These are phyloP conservation scores for Psidium friedrichsthalianum DNA, from an alignment of 345 rosid genomes.

Conservation along the genomic window DNA sequence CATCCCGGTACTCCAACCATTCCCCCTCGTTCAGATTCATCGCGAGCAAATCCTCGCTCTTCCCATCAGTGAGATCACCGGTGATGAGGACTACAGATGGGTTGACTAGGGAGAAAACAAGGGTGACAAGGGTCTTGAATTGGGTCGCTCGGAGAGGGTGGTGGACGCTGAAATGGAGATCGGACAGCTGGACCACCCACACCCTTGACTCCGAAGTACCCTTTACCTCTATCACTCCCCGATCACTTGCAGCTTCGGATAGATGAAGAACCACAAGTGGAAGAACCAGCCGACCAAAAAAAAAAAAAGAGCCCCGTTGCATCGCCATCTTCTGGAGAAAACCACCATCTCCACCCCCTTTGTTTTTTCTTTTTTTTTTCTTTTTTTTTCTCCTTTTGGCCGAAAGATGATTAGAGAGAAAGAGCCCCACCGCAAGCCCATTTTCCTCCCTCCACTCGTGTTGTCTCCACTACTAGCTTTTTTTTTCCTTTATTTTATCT, in stretches of 20 bases:
- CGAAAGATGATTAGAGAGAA: too few relatives aligned
- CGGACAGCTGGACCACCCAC: slow-evolving; percentile 95
- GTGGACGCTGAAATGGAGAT: slow-evolving; percentile 97
- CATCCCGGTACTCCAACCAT: too few relatives aligned
- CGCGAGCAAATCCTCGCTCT: too few relatives aligned
- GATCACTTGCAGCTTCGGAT: neutral
- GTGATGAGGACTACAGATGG: slow-evolving; percentile 86
- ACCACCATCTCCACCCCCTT: neutral
- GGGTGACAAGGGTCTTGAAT: slow-evolving; percentile 43
- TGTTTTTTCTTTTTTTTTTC: too few relatives aligned
- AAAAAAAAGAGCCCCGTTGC: neutral
- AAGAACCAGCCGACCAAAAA: neutral
- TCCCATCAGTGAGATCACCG: slow-evolving; percentile 98
- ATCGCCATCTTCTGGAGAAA: neutral
- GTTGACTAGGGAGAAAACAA: slow-evolving; percentile 62
- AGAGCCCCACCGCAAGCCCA: too few relatives aligned
- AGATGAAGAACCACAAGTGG: neutral
- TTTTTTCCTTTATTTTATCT: too few relatives aligned
- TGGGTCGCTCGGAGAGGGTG: slow-evolving; percentile 74
- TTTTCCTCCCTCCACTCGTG: too few relatives aligned
- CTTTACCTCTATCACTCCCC: slow-evolving; percentile 40
- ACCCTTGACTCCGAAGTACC: slow-evolving; percentile 60
- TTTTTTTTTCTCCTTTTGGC: too few relatives aligned
- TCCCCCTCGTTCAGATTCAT: too few relatives aligned
- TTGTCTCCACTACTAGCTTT: too few relatives aligned